Conservation (phyloP, 2,329 filamentous ascomycete species). For the Magnaporthiopsis rhizophila region DNA sequence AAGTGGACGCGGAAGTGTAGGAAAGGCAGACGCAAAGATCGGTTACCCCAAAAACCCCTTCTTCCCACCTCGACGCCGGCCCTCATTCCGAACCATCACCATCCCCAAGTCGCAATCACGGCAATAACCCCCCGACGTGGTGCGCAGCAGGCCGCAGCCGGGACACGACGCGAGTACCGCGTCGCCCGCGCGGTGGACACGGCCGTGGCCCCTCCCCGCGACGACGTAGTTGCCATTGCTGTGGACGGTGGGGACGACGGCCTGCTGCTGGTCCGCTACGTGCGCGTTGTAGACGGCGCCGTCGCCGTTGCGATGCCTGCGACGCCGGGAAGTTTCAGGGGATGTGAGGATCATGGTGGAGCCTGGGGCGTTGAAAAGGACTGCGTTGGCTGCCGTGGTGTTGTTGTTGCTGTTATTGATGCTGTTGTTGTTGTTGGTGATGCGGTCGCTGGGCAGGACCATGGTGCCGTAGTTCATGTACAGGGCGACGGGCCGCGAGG, state of each 20-base stretch:
- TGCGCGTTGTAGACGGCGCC: not conserved
- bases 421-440: not conserved
- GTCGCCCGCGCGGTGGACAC: no score
- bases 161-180: not conserved
- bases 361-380: not conserved
- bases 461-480: conserved; percentile 2
- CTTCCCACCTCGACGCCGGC: not conserved
- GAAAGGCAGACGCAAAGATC: no score
- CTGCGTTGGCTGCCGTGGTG: not conserved
- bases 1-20: no score
- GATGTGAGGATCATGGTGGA: not conserved
- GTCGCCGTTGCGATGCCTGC: not conserved
- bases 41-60: not conserved
- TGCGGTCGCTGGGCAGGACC: not conserved
- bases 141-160: no score
- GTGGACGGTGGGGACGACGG: not conserved
- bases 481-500: not conserved
- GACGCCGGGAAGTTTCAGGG: not conserved
- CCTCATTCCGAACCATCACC: no score
- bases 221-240: not conserved
- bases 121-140: no score
- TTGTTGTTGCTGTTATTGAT: not conserved
- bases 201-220: no score
- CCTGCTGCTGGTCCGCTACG: no score
- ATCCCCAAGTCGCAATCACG: not conserved